Evolutionary conservation across 805 yeast species (phyloP).

Genomic region (Lipomyces spencermartinsiae): DNA sequence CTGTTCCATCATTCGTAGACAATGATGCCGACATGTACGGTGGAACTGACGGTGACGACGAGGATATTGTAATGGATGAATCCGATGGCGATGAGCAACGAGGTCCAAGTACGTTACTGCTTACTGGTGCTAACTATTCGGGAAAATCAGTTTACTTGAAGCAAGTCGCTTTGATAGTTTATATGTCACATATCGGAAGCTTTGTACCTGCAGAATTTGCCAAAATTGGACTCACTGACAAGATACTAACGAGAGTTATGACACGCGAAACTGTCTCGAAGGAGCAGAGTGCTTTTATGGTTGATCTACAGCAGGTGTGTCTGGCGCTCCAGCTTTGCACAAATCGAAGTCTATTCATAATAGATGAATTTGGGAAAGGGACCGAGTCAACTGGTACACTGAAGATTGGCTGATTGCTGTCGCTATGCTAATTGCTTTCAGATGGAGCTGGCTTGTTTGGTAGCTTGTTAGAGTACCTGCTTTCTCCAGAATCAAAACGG

Average conservation of each 20-base stretch:
- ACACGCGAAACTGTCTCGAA: slow-evolving; percentile 51
- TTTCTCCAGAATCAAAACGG: slow-evolving; percentile 10
- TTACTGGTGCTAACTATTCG: slow-evolving; percentile 59
- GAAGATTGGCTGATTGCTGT: too few relatives aligned
- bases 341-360: slow-evolving; percentile 51
- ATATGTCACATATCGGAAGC: slow-evolving; percentile 61
- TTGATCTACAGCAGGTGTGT: slow-evolving; percentile 55
- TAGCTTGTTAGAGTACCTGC: slow-evolving; percentile 46
- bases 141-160: slow-evolving; percentile 61
- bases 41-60: slow-evolving; percentile 28
- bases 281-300: slow-evolving; percentile 56
- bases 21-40: slow-evolving; percentile 50
- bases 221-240: slow-evolving; percentile 55
- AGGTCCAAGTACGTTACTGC: slow-evolving; percentile 42
- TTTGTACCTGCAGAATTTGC: slow-evolving; percentile 60
- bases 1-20: slow-evolving; percentile 51
- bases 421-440: background rate
- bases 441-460: slow-evolving; percentile 55
- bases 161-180: slow-evolving; percentile 57
- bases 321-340: slow-evolving; percentile 53
- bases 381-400: slow-evolving; percentile 51
- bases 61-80: slow-evolving; percentile 15
- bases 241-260: slow-evolving; percentile 54
- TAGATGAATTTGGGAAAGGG: slow-evolving; percentile 64
- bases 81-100: slow-evolving; percentile 41